Evolutionary conservation across 2,329 filamentous ascomycete species (phyloP).

Genomic region (Sporothrix inflata): DNA sequence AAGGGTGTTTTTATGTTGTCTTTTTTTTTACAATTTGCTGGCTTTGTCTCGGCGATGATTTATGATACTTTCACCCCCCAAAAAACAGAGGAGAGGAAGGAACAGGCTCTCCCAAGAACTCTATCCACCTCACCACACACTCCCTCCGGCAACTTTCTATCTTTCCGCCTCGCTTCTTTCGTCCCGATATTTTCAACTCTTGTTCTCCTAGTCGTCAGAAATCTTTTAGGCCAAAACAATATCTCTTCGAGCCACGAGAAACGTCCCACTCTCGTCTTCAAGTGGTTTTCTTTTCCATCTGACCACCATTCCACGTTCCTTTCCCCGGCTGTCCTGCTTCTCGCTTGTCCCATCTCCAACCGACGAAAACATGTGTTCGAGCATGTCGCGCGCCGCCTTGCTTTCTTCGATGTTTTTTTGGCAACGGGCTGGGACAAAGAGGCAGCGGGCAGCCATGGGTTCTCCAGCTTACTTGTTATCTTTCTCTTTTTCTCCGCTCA

Average conservation of each 20-base stretch:
- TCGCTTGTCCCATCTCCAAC: no score
- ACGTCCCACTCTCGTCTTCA: conserved; percentile 33
- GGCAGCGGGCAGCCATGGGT: background rate
- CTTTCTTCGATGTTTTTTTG: background rate
- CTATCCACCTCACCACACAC: conserved; percentile 43
- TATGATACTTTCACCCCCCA: conserved; percentile 30
- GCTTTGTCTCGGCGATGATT: conserved; percentile 34
- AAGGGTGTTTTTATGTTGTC: conserved; percentile 24
- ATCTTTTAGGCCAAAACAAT: conserved; percentile 39
- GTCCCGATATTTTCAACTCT: conserved; percentile 40
- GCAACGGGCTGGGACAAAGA: background rate
- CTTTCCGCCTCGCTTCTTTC: conserved; percentile 37
- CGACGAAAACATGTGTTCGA: background rate
- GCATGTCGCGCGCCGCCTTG: background rate
- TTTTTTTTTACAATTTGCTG: conserved; percentile 23
- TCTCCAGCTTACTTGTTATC: background rate
- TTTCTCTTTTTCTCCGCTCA: background rate
- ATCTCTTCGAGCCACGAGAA: conserved; percentile 32
- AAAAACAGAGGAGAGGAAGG: conserved; percentile 28
- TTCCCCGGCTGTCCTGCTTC: background rate
- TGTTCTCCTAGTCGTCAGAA: conserved; percentile 29
- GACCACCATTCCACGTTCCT: background rate
- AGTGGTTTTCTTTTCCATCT: background rate
- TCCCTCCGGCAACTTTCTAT: conserved; percentile 34
- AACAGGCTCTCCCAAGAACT: conserved; percentile 38